Evolutionary conservation across 2,329 filamentous ascomycete species (phyloP), one percentile per base, ranked within the genome.

Genomic region (Fusarium palustre): DNA sequence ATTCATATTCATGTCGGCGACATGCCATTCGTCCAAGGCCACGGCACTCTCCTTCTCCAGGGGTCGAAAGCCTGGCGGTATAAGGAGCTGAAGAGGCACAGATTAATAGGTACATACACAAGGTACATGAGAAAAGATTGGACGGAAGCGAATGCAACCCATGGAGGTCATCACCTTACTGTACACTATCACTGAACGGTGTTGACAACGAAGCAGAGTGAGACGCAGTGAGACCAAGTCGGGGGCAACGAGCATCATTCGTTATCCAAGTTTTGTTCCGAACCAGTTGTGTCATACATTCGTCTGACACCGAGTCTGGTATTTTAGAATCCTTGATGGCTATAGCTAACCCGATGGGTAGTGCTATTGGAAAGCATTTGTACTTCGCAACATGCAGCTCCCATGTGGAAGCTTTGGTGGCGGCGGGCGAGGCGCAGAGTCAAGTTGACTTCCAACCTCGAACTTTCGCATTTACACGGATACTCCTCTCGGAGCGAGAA

Each of bases 11-110:
- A 69, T 70, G 28, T 47, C 38, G 34, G 42, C 10, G 43, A 42
- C 41, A 57, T 55, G 22, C 36, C 30, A 70, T 70, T 70, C 53
- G 66, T 49, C 42, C 39, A 33, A 41, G 45, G 43, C 53, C 50
- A 42, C 56, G 66, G 57, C 61, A 67, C 56, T 69, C 63, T 50
- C 18, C 36, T 18, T 39, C 41, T 64, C 20, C 47, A 63, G 62
- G 66, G 66, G 53, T 46, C 31, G 30, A 59, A 59, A 63, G 66
- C 66, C 66, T 67, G 56, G 63, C 63, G 63, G 62, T 66, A 68
- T 45, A 43, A 43, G 31, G 49, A 69, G 67, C 67, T 69, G 67
- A 70, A 69, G 49, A 69, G 61, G 66, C 43, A 54, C 66, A 62
- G 36, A 62, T 69, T 63, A 25, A 16, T 22, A 43, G n/a, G 41